Percentiles rank a stretch among this genome's conserved stretches.
Evolutionary conservation across 2,329 filamentous ascomycete species (phyloP).

Genomic region (Pyrenophora graminea): DNA sequence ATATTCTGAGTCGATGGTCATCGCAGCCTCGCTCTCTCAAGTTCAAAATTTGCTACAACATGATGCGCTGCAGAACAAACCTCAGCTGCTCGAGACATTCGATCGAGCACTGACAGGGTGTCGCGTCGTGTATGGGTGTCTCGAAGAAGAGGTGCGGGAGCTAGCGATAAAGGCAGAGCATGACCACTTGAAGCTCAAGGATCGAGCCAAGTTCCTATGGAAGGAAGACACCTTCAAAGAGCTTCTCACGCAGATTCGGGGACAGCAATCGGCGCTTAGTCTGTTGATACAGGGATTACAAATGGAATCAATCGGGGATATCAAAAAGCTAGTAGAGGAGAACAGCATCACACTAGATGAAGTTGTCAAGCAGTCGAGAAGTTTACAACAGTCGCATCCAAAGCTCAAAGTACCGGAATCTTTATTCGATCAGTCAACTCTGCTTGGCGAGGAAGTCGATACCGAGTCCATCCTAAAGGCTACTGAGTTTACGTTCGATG

Average conservation of each 20-base stretch:
- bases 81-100: constrained; percentile 38
- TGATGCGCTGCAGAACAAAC: constrained; percentile 33
- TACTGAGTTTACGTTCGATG: constrained; percentile 39
- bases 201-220: constrained; percentile 35
- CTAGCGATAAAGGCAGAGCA: constrained; percentile 25
- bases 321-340: constrained; percentile 34
- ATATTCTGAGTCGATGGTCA: constrained; percentile 41
- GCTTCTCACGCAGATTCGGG: constrained; percentile 40
- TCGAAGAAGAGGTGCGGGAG: constrained; percentile 39
- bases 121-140: constrained; percentile 38
- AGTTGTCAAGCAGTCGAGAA: constrained; percentile 32
- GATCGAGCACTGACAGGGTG: constrained; percentile 41
- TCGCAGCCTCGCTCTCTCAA: constrained; percentile 40
- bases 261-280: constrained; percentile 39
- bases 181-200: constrained; percentile 29
- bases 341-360: constrained; percentile 35
- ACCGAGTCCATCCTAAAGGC: constrained; percentile 25
- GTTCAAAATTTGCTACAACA: constrained; percentile 36
- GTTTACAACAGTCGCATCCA: constrained; percentile 34
- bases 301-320: constrained; percentile 42
- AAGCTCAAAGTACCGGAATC: constrained; percentile 36
- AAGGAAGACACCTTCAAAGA: constrained; percentile 44
- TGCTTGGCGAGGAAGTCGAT: constrained; percentile 12
- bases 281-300: constrained; percentile 43
- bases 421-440: constrained; percentile 18